phyloP scores from a whole-genome alignment of 257 asterid genomes.

The Solanum lycopersicoides region DNA sequence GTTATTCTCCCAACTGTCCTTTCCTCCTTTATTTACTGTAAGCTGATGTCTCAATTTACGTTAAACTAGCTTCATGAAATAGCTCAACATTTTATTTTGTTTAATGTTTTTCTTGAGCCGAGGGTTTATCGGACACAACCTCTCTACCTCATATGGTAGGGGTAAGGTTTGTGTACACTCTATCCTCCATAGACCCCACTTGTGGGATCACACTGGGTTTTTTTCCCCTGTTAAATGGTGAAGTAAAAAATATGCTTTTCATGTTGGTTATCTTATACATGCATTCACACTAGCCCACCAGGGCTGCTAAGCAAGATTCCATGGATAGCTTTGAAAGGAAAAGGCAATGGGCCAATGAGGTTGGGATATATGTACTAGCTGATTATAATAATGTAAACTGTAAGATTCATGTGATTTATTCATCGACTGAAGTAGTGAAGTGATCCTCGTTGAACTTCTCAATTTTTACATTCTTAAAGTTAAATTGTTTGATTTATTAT shows the following conservation, averaged over 20 bases:
- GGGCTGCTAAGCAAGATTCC: background rate
- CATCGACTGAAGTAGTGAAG: background rate
- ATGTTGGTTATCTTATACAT: background rate
- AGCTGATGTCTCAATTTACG: background rate
- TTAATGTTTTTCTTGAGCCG: background rate
- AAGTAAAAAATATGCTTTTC: background rate
- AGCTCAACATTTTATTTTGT: background rate
- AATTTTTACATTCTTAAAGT: background rate
- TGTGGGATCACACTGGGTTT: background rate
- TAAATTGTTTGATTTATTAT: background rate
- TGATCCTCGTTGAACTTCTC: background rate
- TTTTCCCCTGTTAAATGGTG: background rate
- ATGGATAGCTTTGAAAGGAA: background rate
- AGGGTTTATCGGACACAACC: background rate
- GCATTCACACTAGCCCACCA: background rate
- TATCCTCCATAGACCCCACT: background rate
- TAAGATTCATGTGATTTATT: background rate
- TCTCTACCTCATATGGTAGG: background rate
- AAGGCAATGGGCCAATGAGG: background rate
- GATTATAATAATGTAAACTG: background rate
- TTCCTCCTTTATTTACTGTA: background rate
- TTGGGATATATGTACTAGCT: background rate
- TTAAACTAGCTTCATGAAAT: background rate
- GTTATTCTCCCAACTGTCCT: background rate
- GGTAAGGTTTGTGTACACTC: background rate